Conservation (phyloP, 495 filamentous ascomycete genomes). For the Annulohypoxylon bovei region DNA sequence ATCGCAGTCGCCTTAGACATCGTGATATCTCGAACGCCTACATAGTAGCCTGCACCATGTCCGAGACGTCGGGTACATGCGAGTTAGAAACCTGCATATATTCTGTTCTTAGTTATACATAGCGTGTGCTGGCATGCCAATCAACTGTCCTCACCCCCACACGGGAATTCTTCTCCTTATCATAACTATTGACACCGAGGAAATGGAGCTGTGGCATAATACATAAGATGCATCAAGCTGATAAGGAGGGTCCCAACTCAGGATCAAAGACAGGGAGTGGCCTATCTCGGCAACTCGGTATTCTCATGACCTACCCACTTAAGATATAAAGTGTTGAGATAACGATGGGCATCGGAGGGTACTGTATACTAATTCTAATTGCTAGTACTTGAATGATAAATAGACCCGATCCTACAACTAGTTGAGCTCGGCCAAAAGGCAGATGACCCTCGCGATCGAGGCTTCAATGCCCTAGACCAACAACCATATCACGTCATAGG, state of each 20-base stretch:
- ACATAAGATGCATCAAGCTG: slow-evolving; percentile 14
- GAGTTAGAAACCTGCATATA: not conserved
- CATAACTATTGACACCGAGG: slow-evolving; percentile 6
- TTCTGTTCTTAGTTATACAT: not conserved
- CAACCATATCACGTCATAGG: not conserved
- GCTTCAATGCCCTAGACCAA: not conserved
- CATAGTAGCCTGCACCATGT: slow-evolving; percentile 21
- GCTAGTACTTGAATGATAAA: slow-evolving; percentile 16
- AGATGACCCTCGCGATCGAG: not conserved
- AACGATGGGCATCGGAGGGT: not conserved
- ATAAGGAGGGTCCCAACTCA: slow-evolving; percentile 28
- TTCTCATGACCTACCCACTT: slow-evolving; percentile 10
- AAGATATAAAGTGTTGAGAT: slow-evolving; percentile 1
- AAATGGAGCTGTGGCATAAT: not conserved
- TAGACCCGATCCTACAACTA: not conserved
- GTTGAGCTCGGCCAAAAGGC: not conserved
- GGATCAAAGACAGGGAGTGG: not conserved
- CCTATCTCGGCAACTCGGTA: slow-evolving; percentile 19
- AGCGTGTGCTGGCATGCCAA: slow-evolving; percentile 13
- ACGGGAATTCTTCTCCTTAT: slow-evolving; percentile 25
- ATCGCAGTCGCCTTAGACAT: slow-evolving; percentile 10
- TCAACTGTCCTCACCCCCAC: slow-evolving; percentile 20
- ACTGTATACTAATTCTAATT: slow-evolving; percentile 5
- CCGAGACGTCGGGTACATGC: not conserved
- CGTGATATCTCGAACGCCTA: slow-evolving; percentile 20